phyloP scores from a whole-genome alignment of 148 eudicot genomes.

The Linanthus parryae region DNA sequence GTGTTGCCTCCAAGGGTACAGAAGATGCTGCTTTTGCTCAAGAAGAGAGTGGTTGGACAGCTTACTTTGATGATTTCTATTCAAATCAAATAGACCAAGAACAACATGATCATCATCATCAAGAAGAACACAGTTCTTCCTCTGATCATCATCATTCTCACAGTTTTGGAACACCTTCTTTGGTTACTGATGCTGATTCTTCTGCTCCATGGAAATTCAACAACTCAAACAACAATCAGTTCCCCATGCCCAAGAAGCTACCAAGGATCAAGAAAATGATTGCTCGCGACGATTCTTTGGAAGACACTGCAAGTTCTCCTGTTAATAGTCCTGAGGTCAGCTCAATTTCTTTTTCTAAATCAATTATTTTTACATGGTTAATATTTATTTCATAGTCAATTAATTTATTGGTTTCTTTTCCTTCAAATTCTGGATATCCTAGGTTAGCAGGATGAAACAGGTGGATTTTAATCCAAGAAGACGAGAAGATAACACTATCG shows the following conservation, averaged over 20 bases:
- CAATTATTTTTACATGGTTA: not conserved
- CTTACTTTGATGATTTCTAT: conserved; percentile 51
- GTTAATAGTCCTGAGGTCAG: conserved; percentile 75
- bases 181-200: conserved; percentile 74
- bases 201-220: conserved; percentile 29
- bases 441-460: conserved; percentile 33
- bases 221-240: not conserved
- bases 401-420: not conserved
- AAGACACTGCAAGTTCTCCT: conserved; percentile 91
- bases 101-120: not conserved
- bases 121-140: not conserved
- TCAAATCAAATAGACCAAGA: conserved; percentile 17
- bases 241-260: conserved; percentile 21
- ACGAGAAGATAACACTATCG: conserved; percentile 20
- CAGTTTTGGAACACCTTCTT: conserved; percentile 22
- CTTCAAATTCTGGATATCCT: conserved; percentile 11
- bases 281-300: conserved; percentile 51
- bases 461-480: conserved; percentile 40
- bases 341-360: not conserved
- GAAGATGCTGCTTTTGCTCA: conserved; percentile 1
- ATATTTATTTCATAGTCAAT: not conserved
- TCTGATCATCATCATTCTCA: not conserved
- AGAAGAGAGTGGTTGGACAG: conserved; percentile 76
- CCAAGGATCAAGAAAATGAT: conserved; percentile 26
- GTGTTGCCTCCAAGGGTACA: not conserved